Percentiles rank a stretch among this genome's conserved stretches.
These are phyloP conservation scores for Solanum sejunctum DNA, from an alignment of 257 asterid genomes.

Conservation along the genomic window DNA sequence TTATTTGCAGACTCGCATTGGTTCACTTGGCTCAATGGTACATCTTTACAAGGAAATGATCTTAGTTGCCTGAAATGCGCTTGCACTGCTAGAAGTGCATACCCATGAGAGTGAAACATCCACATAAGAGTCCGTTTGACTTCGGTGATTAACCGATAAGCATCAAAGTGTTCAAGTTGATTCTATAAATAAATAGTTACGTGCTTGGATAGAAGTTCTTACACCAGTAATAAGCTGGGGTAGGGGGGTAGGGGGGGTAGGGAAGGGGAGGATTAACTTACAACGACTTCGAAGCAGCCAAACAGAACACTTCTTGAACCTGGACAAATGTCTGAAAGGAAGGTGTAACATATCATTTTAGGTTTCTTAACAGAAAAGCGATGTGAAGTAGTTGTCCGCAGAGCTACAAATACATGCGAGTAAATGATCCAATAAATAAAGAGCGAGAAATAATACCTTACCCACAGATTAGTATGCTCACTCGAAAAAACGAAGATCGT, in stretches of 20 bases:
- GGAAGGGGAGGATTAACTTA: background rate
- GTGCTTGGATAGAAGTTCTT: background rate
- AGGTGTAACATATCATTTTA: background rate
- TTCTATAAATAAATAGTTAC: background rate
- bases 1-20: conserved; percentile 33
- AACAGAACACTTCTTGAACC: conserved; percentile 53
- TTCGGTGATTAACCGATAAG: background rate
- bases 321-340: conserved; percentile 46
- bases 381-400: too few relatives aligned
- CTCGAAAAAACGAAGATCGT: too few relatives aligned
- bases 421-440: too few relatives aligned
- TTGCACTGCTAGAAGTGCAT: conserved; percentile 52
- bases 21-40: conserved; percentile 5
- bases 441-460: too few relatives aligned
- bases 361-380: too few relatives aligned
- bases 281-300: conserved; percentile 36
- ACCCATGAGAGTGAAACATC: conserved; percentile 31
- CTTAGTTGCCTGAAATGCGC: conserved; percentile 47
- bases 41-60: conserved; percentile 57
- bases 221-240: background rate
- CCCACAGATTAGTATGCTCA: too few relatives aligned
- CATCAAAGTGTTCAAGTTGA: background rate
- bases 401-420: too few relatives aligned
- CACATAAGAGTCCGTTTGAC: background rate
- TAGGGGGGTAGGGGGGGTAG: too few relatives aligned